Conservation (phyloP, 2,329 filamentous ascomycete genomes). For the Fusarium siculi region DNA sequence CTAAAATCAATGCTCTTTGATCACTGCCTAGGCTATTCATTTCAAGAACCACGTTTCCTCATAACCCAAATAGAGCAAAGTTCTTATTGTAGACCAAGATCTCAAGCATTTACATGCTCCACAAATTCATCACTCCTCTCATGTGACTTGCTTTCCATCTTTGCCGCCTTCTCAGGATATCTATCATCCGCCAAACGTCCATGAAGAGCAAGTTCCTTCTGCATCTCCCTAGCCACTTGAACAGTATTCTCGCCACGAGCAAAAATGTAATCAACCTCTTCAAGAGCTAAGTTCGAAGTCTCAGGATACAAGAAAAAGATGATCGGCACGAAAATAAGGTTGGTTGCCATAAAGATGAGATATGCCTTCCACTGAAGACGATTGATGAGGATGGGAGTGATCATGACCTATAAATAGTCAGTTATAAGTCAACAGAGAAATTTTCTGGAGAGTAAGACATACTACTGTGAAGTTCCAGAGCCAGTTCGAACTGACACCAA, state of each 20-base stretch:
- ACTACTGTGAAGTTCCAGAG: conserved; percentile 21
- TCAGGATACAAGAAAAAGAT: conserved; percentile 10
- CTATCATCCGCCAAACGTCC: not conserved
- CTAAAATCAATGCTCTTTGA: not conserved
- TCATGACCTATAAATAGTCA: conserved; percentile 54
- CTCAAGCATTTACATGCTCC: not conserved
- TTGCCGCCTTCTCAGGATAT: not conserved
- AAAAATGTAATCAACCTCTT: conserved; percentile 22
- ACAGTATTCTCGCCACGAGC: conserved; percentile 4
- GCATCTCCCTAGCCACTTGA: conserved; percentile 2
- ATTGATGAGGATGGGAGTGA: conserved; percentile 53
- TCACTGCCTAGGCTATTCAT: not conserved
- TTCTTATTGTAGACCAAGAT: no score
- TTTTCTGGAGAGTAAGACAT: conserved; percentile 20
- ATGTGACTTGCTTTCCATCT: not conserved
- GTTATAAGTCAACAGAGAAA: accelerated
- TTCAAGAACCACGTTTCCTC: no score
- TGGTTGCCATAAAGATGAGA: conserved; percentile 20
- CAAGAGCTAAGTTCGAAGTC: conserved; percentile 7
- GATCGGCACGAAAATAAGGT: not conserved
- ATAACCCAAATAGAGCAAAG: no score
- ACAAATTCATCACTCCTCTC: not conserved
- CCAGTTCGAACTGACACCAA: conserved; percentile 30
- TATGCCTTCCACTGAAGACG: conserved; percentile 15
- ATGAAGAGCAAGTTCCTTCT: conserved; percentile 8